Conservation (phyloP, 1,139 yeast species). For the Geotrichum candidum region DNA sequence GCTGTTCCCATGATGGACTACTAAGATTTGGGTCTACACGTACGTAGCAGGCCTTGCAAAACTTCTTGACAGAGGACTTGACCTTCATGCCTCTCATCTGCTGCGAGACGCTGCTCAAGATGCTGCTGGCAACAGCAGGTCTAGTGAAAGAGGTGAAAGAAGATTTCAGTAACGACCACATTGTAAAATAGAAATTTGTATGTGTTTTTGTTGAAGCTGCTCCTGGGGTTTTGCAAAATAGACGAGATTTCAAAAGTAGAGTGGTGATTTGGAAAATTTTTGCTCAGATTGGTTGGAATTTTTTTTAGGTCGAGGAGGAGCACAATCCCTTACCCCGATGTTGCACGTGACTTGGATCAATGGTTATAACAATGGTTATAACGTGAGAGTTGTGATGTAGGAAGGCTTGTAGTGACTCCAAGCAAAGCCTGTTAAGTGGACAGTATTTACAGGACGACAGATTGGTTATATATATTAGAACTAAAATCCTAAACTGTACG, state of each 20-base stretch:
- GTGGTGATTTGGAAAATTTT: neutral
- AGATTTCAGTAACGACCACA: slow-evolving; percentile 17
- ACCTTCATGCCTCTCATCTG: slow-evolving; percentile 54
- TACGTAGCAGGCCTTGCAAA: slow-evolving; percentile 81
- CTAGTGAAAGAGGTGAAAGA: slow-evolving; percentile 15
- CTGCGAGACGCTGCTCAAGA: slow-evolving; percentile 18
- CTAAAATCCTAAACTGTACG: no score
- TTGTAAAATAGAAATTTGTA: neutral
- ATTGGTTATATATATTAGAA: neutral
- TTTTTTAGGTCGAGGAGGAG: neutral
- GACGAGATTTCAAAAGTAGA: neutral
- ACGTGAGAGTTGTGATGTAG: neutral
- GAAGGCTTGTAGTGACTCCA: neutral
- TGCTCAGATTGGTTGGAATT: neutral
- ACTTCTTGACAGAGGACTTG: slow-evolving; percentile 81
- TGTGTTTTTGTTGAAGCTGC: neutral
- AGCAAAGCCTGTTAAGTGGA: neutral
- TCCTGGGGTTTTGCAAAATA: neutral
- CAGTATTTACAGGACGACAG: neutral
- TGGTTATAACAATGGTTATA: neutral
- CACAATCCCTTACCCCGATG: neutral
- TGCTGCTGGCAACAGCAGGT: slow-evolving; percentile 15
- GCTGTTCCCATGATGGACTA: neutral
- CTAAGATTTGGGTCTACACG: slow-evolving; percentile 20
- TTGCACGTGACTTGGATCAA: neutral